These are phyloP conservation scores for Xylaria intraflava DNA, from an alignment of 495 filamentous ascomycete species.

Conservation along the genomic window DNA sequence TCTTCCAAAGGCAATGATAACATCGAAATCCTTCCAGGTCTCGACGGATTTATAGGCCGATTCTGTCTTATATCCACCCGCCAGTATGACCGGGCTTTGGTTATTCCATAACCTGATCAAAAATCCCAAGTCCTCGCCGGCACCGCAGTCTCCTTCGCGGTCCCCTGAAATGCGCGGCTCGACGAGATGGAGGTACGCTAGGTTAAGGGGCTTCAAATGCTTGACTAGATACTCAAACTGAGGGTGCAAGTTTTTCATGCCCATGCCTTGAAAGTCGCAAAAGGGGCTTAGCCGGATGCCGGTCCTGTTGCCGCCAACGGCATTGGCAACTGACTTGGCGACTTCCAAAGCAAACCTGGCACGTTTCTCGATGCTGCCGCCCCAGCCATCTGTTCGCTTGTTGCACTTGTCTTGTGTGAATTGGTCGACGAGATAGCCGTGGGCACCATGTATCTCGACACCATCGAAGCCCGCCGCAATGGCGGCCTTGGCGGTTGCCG, in stretches of 20 bases:
- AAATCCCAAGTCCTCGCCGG: constrained; percentile 42
- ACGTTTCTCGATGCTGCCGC: constrained; percentile 47
- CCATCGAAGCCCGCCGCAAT: constrained; percentile 45
- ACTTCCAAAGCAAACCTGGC: constrained; percentile 42
- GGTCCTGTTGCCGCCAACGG: constrained; percentile 32
- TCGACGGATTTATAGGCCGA: constrained; percentile 40
- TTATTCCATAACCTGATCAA: constrained; percentile 39
- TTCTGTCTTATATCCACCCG: constrained; percentile 53
- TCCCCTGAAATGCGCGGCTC: constrained; percentile 42
- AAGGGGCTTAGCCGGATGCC: constrained; percentile 45
- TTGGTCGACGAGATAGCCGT: constrained; percentile 52
- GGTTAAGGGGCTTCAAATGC: constrained; percentile 40
- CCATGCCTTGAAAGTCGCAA: constrained; percentile 49
- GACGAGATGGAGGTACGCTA: constrained; percentile 49
- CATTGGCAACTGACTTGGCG: constrained; percentile 28
- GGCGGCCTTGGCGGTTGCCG: constrained; percentile 30
- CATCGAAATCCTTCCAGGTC: constrained; percentile 45
- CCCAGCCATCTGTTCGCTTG: constrained; percentile 46
- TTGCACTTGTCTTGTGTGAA: constrained; percentile 49
- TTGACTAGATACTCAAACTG: constrained; percentile 50
- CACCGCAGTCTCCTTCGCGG: constrained; percentile 31
- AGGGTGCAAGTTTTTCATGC: constrained; percentile 43
- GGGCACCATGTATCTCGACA: constrained; percentile 50
- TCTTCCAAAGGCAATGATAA: constrained; percentile 52
- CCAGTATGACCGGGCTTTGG: constrained; percentile 45